Evolutionary conservation across 805 yeast genomes (phyloP), one percentile per base, ranked within the genome.

Genomic region (Pachysolen tannophilus): DNA sequence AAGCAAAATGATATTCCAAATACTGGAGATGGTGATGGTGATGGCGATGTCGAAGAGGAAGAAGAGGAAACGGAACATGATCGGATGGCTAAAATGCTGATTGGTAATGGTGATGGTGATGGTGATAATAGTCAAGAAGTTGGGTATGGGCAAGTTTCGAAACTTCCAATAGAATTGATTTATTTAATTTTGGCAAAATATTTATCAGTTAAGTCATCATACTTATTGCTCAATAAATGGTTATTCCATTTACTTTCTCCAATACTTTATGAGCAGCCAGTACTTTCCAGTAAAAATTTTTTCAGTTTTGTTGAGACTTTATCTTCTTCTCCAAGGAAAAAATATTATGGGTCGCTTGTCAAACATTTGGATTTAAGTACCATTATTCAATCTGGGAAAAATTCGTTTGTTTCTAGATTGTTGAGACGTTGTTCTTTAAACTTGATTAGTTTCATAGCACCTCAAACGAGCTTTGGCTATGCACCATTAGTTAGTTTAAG

Each of bases 401-500:
- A 87, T 56, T 90, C 97, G 5, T 82, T 68, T 54, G 86, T 90
- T 9, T 85, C 97, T 0, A 80, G 83, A 44, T 53, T 92, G 6
- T 61, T 92, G 37, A 73, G 94, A 48, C 67, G 95, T 27, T 83
- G 95, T 36, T 72, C 87, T 7, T 54, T 67, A 14, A 69, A 66
- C 26, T 60, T 92, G 32, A 72, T 76, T 43, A 61, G 67, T 8
- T 87, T 92, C 47, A 71, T 82, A 6, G 96, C 97, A 0, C 95
- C 97, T 3, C 97, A 90, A 52, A 80, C 97, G 21, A 82, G 94
- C 60, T 90, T 92, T 62, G 98, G 98, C 0, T 70, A 78, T 33
- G 82, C 94, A 2, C 97, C 97, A 1, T 60, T 90, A 44, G 71
- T 85, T n/a, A 78, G 94, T 33, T 63, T 92, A 30, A 71, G 83